Conservation (phyloP, 805 yeast genomes). For the Ogataea neopini region DNA sequence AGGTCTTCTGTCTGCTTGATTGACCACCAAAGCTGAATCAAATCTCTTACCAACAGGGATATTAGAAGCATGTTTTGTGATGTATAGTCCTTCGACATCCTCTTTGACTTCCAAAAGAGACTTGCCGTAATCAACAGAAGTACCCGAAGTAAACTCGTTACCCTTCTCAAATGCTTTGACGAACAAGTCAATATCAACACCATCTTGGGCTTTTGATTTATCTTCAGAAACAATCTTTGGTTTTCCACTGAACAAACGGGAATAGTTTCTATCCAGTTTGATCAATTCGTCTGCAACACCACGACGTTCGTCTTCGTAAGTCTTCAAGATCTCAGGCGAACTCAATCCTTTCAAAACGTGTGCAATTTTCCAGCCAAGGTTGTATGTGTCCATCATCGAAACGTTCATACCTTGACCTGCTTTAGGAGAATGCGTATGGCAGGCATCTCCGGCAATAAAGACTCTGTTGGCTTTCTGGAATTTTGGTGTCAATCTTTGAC, state of each 20-base stretch:
- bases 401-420: conserved; percentile 95
- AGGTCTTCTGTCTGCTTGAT: conserved; percentile 33
- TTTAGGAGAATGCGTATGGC: conserved; percentile 90
- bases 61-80: conserved; percentile 23
- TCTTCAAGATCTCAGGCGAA: conserved; percentile 26
- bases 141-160: conserved; percentile 35
- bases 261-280: conserved; percentile 32
- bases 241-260: conserved; percentile 34
- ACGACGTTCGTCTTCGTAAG: conserved; percentile 35
- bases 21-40: conserved; percentile 25
- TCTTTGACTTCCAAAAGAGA: conserved; percentile 24
- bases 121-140: conserved; percentile 31
- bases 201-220: conserved; percentile 15
- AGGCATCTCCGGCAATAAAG: conserved; percentile 87
- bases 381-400: conserved; percentile 30
- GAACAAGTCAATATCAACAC: conserved; percentile 33
- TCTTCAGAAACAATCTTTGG: conserved; percentile 26
- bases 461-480: conserved; percentile 28
- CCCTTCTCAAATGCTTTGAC: conserved; percentile 32
- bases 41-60: conserved; percentile 32
- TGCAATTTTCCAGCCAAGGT: conserved; percentile 37
- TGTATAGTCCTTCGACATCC: conserved; percentile 6
- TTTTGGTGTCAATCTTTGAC: conserved; percentile 61
- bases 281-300: conserved; percentile 36
- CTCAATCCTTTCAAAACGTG: conserved; percentile 34